A percentile compares a stretch with the other conserved stretches of the same genome.
Conservation (phyloP, 495 filamentous ascomycete genomes). For the Thermothielavioides terrestris region DNA sequence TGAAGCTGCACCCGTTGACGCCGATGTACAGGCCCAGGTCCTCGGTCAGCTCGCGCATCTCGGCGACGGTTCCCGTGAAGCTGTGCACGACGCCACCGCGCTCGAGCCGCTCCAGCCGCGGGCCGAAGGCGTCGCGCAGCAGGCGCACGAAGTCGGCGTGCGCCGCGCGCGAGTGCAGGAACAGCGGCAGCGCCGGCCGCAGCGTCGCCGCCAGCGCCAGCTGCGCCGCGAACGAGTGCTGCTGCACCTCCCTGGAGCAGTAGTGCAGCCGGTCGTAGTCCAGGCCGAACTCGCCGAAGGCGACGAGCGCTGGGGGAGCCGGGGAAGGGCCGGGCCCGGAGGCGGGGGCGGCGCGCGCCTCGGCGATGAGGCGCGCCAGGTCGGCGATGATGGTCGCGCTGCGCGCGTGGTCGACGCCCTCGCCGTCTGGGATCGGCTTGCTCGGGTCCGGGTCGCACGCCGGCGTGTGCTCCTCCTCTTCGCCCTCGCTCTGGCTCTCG, state of each 20-base stretch:
- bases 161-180: constrained; percentile 82
- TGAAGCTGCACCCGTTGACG: constrained; percentile 86
- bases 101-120: constrained; percentile 47
- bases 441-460: constrained; percentile 37
- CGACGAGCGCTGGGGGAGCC: constrained; percentile 41
- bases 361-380: constrained; percentile 46
- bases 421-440: constrained; percentile 31
- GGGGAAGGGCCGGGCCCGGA: too few relatives aligned
- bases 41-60: constrained; percentile 70
- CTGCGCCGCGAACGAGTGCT: constrained; percentile 77
- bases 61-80: constrained; percentile 78
- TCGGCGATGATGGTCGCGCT: constrained; percentile 45
- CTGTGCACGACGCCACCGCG: constrained; percentile 77
- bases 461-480: constrained; percentile 32
- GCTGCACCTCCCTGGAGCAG: constrained; percentile 64
- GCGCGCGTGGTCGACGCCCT: constrained; percentile 29
- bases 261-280: constrained; percentile 90
- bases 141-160: constrained; percentile 70
- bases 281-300: constrained; percentile 92
- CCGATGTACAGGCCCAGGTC: constrained; percentile 73
- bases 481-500: constrained; percentile 23
- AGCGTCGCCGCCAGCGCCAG: constrained; percentile 58
- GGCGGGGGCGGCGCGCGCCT: constrained; percentile 33
- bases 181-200: constrained; percentile 70
- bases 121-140: constrained; percentile 38